Evolutionary conservation across 768 basidiomycete genomes (phyloP), one percentile per base, ranked within the genome.

Genomic region (Phaeolepiota aurea): DNA sequence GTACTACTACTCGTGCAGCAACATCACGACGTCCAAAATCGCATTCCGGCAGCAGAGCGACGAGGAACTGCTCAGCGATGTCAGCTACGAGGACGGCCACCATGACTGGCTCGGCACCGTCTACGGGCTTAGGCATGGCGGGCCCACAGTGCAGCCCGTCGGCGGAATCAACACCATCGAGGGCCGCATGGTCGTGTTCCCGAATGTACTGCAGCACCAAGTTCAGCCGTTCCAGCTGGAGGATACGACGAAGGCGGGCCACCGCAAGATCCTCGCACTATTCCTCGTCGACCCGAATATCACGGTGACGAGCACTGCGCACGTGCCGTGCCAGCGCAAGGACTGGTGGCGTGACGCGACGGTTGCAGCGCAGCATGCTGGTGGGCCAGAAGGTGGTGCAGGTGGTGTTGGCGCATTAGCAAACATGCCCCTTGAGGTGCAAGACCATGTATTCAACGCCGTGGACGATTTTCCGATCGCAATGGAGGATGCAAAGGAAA

Each of bases 131-230:
- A 36, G 46, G 15, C 52, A 54, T 5, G 41, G 51, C 16, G 55
- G 42, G 2, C 40, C 55, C 11, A 44, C 46, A 0, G 43, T 64
- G 1, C 58, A 64, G 44, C 37, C 55, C 10, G 34, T 65, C 5
- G 69, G 69, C 0, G 34, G 49, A 0, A 50, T 71, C 13, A 49
- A 55, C 7, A 64, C 68, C 3, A 48, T 49, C 1, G 56, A 62
- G 38, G 63, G 61, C 1, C 55, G 69, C 5, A 50, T 62, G 11
- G 45, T 70, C 32, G 61, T 60, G 0, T 71, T 68, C 48, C 69
- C 68, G 1, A 71, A 69, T 44, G 48, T 66, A 35, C 54, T 64
- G 20, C 68, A 68, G 41, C 66, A 71, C 45, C 58, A 51, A 16
- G 63, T 71, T 3, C 44, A 46, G 22, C 56, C 65, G 13, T 72